Evolutionary conservation across 164 flowering plant genomes (phyloP), one percentile per base, ranked within the genome.

Genomic region (Stephania cephalantha): DNA sequence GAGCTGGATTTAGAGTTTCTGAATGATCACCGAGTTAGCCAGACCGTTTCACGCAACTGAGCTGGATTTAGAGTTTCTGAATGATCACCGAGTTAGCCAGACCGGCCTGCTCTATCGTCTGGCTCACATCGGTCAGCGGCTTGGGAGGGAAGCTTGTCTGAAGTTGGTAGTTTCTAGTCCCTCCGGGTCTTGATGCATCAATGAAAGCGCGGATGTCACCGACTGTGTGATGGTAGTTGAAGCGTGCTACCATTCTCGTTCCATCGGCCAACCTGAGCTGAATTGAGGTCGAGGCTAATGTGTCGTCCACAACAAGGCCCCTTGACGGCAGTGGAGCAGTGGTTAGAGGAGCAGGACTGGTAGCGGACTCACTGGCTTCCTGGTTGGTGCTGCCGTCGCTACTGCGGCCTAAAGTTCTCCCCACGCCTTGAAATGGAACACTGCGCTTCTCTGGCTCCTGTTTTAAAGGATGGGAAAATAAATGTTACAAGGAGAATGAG

Each of bases 61-160:
- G 18, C 25, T 61, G 15, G 15, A 6, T 25, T 75, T 83, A 94
- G 61, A 85, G 77, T 78, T 87, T 95, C 88, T 91, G 99, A 77
- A 95, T 84, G 17, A 95, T 84, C 48, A 95, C 99, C 2, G 99
- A 93, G 79, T 85, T 95, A 42, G 91, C 91, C n/a, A 95, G 87
- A 22, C 96, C 99, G 4, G 97, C 96, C 80, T 91, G 85, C 84
- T 91, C 94, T 74, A 95, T 87, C 7, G 97, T 93, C 88, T 88
- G 91, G 61, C 76, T 80, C 15, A 71, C 80, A 82, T 94, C 94
- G 4, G 78, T 76, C 20, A 94, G 93, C 73, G 78, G 91, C 84
- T 90, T 94, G 52, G 97, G 97, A 75, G 97, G 98, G 81, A 94
- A 94, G 7, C 96, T 97, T 1, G 88, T 80, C 78, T 88, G 96